Base-by-base conservation (phyloP, 2,329 filamentous ascomycete species). In the Diaporthe vaccinii region DNA sequence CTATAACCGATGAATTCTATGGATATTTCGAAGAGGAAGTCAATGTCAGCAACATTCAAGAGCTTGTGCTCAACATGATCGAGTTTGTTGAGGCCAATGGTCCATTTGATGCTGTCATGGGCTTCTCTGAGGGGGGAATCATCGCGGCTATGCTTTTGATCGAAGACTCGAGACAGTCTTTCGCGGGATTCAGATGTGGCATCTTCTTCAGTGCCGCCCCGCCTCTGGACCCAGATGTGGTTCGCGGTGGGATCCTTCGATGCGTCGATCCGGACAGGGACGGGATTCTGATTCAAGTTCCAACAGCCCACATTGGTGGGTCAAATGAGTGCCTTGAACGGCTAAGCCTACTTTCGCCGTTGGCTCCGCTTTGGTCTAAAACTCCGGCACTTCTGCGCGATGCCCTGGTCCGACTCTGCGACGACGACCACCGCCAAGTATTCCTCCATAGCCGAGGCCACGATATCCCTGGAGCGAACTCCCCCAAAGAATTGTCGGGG, bases 111-210 rank as follows among this genome's bases (percentile, higher is more conserved):
- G 81, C 78, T 25, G 58, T 82, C 22, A 82, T 82, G 79, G 81
- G 81, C 2, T 82, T 82, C 75, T 82, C 80, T 12, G 80, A 82
- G 59, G 81, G 81, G 28, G 80, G 80, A 51, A 80, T 78, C 2
- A 77, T 83, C 22, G 81, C 80, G 34, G 81, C 81, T n/a, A 81
- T 79, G 77, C 79, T 83, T 74, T 75, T 83, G 4, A 74, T 81
- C 36, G 80, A 82, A 41, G 79, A 82, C 75, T 75, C 80, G 22
- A 77, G 76, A 68, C 76, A 78, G 61, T 76, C 73, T 22, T 82
- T 82, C 65, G 79, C 79, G 51, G 72, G 70, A 14, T 78, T 82
- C 61, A 80, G 80, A 65, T 82, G 82, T 72, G 81, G 78, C 57
- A 80, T 82, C 46, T 79, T 83, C 62, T 80, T 83, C 76, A 81